A percentile compares a stretch with the other conserved stretches of the same genome.
These are phyloP conservation scores for Aspergillus ostianus DNA, from an alignment of 495 filamentous ascomycete species.

Conservation along the genomic window DNA sequence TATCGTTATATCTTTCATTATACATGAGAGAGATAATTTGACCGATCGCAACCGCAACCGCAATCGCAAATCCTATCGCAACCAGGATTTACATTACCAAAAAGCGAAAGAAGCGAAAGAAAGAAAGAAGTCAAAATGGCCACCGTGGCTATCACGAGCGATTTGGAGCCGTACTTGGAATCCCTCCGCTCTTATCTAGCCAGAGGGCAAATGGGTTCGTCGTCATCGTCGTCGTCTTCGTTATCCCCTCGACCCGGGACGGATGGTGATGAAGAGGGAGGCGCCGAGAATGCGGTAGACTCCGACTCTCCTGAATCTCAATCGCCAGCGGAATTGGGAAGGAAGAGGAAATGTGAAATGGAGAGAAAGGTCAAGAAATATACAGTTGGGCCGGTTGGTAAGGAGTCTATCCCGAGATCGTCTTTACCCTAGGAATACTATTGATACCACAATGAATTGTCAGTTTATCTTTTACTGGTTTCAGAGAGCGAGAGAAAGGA, in stretches of 20 bases:
- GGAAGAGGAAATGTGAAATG: not conserved
- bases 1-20: not conserved
- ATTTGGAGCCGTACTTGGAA: slow-evolving; percentile 31
- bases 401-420: not conserved
- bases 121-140: slow-evolving; percentile 18
- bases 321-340: not conserved
- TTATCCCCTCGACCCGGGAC: not conserved
- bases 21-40: too few species aligned
- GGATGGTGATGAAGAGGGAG: not conserved
- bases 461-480: not conserved
- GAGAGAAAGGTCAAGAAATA: not conserved
- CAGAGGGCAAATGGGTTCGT: slow-evolving; percentile 1
- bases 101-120: slow-evolving; percentile 1
- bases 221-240: not conserved
- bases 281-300: not conserved
- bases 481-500: not conserved
- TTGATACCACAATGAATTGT: slow-evolving; percentile 8
- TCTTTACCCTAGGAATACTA: slow-evolving; percentile 43
- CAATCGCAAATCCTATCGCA: slow-evolving; percentile 3
- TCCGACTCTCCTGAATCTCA: not conserved
- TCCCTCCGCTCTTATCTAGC: slow-evolving; percentile 31
- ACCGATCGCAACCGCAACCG: not conserved
- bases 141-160: slow-evolving; percentile 32
- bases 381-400: not conserved
- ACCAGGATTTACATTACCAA: slow-evolving; percentile 2